phyloP scores from a whole-genome alignment of 2,329 filamentous ascomycete species.

The Aureobasidium lini region DNA sequence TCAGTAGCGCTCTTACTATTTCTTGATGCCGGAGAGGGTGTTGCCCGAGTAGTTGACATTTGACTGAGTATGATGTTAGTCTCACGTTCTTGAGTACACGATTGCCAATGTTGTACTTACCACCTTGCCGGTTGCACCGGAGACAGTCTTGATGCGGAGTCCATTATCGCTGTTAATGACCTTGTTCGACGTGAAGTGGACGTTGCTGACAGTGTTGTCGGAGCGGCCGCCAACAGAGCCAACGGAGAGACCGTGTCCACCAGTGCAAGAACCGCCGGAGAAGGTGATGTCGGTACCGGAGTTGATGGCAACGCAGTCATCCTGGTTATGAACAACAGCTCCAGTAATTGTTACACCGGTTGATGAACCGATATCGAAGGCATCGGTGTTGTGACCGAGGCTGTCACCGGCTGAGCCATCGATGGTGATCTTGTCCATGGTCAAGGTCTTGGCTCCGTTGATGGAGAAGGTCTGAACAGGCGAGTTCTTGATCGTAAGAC shows the following conservation, averaged over 20 bases:
- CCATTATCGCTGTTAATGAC: slow-evolving; percentile 42
- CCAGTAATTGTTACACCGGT: slow-evolving; percentile 21
- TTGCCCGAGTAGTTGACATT: slow-evolving; percentile 25
- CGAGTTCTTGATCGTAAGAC: slow-evolving; percentile 46
- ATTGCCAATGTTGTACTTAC: too few species aligned
- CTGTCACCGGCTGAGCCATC: slow-evolving; percentile 50
- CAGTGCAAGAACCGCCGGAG: slow-evolving; percentile 37
- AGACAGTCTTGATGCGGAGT: slow-evolving; percentile 50
- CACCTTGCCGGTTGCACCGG: slow-evolving; percentile 43
- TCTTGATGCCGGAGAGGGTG: slow-evolving; percentile 41
- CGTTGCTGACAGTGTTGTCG: slow-evolving; percentile 44
- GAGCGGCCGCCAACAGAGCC: slow-evolving; percentile 47
- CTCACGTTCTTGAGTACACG: too few species aligned
- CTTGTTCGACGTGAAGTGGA: slow-evolving; percentile 42
- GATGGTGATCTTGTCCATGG: slow-evolving; percentile 46
- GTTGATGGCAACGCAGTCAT: slow-evolving; percentile 26
- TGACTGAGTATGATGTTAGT: slow-evolving; percentile 13
- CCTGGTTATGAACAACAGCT: slow-evolving; percentile 25
- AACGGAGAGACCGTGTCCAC: slow-evolving; percentile 49
- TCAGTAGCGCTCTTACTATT: background rate
- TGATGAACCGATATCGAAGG: slow-evolving; percentile 24
- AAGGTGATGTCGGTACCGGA: slow-evolving; percentile 36
- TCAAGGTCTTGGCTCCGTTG: slow-evolving; percentile 38
- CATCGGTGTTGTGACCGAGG: slow-evolving; percentile 25
- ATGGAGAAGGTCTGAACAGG: slow-evolving; percentile 48